Conservation (phyloP, 2,329 filamentous ascomycete genomes). For the Hypoxylon sp. region DNA sequence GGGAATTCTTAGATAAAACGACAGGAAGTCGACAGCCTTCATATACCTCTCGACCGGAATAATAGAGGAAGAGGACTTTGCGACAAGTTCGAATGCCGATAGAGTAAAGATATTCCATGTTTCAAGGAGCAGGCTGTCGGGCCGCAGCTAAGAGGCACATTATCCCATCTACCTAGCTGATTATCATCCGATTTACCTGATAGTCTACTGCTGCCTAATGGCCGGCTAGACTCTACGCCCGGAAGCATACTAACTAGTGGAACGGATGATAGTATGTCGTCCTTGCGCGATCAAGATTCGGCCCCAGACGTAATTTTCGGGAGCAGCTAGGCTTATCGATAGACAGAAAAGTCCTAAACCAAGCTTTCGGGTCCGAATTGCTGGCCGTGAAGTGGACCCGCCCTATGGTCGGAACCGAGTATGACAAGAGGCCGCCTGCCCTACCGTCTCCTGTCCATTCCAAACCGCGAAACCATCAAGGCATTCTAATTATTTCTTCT, state of each 20-base stretch:
- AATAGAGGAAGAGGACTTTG: not conserved
- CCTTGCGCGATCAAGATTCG: constrained; percentile 3
- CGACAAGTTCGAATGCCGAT: constrained; percentile 11
- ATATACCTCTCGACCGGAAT: constrained; percentile 2
- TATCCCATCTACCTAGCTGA: not conserved
- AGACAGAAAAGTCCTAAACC: constrained; percentile 2
- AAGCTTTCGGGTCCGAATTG: constrained; percentile 8
- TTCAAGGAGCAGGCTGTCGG: not conserved
- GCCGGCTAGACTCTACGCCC: not conserved
- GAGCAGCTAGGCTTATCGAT: constrained; percentile 17
- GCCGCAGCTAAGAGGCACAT: not conserved
- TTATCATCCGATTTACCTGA: not conserved
- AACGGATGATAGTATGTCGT: not conserved
- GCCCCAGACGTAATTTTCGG: not conserved
- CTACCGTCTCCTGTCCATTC: not conserved
- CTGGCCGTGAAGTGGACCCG: not conserved
- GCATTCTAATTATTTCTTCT: no score
- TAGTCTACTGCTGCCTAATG: not conserved
- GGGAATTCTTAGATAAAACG: not conserved
- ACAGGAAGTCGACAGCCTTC: not conserved
- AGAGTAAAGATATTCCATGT: not conserved
- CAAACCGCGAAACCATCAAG: not conserved
- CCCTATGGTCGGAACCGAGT: constrained; percentile 6
- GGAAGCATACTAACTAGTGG: not conserved
- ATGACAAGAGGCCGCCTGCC: not conserved